phyloP scores from a whole-genome alignment of 2,329 filamentous ascomycete species.

The Aspergillus sclerotialis region DNA sequence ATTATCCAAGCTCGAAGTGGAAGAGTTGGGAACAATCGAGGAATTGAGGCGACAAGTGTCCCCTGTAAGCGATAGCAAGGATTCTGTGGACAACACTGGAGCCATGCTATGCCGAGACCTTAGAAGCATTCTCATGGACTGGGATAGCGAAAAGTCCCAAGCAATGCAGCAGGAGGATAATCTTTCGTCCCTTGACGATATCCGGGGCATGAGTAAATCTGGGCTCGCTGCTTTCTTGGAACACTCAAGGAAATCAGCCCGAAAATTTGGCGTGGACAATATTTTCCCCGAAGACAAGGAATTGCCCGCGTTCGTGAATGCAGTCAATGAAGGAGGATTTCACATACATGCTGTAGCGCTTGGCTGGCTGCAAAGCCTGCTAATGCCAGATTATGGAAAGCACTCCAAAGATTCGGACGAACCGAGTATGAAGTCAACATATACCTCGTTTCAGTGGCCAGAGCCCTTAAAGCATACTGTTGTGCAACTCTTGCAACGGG shows the following conservation, averaged over 20 bases:
- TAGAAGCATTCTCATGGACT: conserved; percentile 33
- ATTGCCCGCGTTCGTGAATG: conserved; percentile 34
- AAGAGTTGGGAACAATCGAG: conserved; percentile 38
- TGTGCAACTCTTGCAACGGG: conserved; percentile 45
- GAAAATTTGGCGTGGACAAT: conserved; percentile 33
- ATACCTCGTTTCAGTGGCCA: conserved; percentile 49
- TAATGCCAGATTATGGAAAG: conserved; percentile 35
- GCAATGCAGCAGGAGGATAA: conserved; percentile 43
- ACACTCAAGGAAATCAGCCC: conserved; percentile 43
- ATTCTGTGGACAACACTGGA: conserved; percentile 14
- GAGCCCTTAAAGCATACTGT: conserved; percentile 49
- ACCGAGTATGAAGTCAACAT: conserved; percentile 37
- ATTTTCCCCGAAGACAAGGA: conserved; percentile 32
- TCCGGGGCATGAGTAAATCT: conserved; percentile 40
- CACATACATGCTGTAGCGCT: conserved; percentile 47
- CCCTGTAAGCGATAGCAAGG: conserved; percentile 9
- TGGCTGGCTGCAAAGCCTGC: conserved; percentile 46
- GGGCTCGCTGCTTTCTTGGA: conserved; percentile 52
- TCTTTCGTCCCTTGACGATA: conserved; percentile 41
- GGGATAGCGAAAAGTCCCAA: conserved; percentile 40
- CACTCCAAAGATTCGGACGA: conserved; percentile 8
- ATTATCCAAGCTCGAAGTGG: conserved; percentile 46
- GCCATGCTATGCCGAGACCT: conserved; percentile 37
- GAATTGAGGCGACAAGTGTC: conserved; percentile 25
- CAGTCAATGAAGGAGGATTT: conserved; percentile 42